Conservation (phyloP, 768 basidiomycete genomes). For the Mycena albidolilacea region DNA sequence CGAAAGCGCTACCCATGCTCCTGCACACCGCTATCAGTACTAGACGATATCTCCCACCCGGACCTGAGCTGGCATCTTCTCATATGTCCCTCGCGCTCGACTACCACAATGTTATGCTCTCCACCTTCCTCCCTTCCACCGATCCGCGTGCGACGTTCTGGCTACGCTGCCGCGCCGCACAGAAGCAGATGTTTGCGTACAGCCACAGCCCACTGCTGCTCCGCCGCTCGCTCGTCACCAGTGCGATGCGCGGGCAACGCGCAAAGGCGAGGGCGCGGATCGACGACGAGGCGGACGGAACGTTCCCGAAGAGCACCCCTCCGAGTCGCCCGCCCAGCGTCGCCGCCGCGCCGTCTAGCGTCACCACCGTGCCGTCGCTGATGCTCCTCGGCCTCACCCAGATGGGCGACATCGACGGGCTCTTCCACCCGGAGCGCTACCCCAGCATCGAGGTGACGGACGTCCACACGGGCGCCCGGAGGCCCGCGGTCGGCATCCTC, state of each 20-base stretch:
- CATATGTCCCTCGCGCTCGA: constrained; percentile 42
- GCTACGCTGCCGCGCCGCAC: constrained; percentile 34
- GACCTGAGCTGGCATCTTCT: constrained; percentile 8
- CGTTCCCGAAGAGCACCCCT: constrained; percentile 2
- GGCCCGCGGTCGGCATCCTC: no score
- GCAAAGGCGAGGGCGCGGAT: constrained; percentile 58
- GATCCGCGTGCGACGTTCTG: constrained; percentile 32
- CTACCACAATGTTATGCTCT: constrained; percentile 42
- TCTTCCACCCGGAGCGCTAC: no score
- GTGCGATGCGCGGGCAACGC: constrained; percentile 32
- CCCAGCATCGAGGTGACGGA: no score
- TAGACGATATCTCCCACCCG: constrained; percentile 36
- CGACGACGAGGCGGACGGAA: constrained; percentile 62
- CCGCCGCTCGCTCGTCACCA: constrained; percentile 30
- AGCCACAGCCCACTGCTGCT: constrained; percentile 36
- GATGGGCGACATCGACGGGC: no score
- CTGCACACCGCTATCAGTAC: constrained; percentile 43
- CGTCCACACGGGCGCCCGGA: no score
- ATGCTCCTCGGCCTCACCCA: no score
- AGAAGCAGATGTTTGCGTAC: constrained; percentile 35
- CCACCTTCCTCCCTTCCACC: constrained; percentile 35
- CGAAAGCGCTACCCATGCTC: constrained; percentile 7
- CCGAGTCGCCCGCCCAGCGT: no score
- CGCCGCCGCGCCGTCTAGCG: no score
- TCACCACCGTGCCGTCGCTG: no score